These are phyloP conservation scores for Neohortaea acidophila DNA, from an alignment of 495 filamentous ascomycete genomes.

Conservation along the genomic window DNA sequence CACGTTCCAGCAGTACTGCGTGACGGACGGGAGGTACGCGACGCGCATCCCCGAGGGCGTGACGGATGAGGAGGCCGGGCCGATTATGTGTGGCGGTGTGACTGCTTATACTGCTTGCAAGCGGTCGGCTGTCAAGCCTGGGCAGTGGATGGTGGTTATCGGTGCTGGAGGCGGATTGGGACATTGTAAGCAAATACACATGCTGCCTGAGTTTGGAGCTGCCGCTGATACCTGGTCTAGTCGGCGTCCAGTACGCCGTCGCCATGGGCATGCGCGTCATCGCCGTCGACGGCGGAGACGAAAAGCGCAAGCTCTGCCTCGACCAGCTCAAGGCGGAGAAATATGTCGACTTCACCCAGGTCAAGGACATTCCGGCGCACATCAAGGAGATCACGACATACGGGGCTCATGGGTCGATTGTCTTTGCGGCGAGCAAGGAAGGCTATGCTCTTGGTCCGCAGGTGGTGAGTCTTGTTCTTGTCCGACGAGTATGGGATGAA, in stretches of 20 bases:
- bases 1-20: conserved; percentile 22
- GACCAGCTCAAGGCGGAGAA: conserved; percentile 25
- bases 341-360: conserved; percentile 27
- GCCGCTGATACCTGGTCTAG: conserved; percentile 1
- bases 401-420: conserved; percentile 20
- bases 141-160: conserved; percentile 22
- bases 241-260: conserved; percentile 20
- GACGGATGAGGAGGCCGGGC: conserved; percentile 22
- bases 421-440: conserved; percentile 17
- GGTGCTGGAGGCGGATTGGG: conserved; percentile 24
- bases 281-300: conserved; percentile 26
- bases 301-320: conserved; percentile 23
- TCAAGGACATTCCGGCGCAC: conserved; percentile 19
- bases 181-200: neutral
- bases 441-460: conserved; percentile 16
- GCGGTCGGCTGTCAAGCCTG: conserved; percentile 18
- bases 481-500: too few species aligned
- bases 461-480: too few species aligned
- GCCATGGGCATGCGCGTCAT: conserved; percentile 30
- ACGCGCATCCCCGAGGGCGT: conserved; percentile 21
- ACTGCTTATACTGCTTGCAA: conserved; percentile 25
- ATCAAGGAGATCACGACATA: conserved; percentile 20
- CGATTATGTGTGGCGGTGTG: conserved; percentile 25
- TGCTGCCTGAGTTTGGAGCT: neutral
- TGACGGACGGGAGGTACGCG: conserved; percentile 19